These are phyloP conservation scores for Candida sanyiensis DNA, from an alignment of 805 yeast genomes.

Conservation along the genomic window DNA sequence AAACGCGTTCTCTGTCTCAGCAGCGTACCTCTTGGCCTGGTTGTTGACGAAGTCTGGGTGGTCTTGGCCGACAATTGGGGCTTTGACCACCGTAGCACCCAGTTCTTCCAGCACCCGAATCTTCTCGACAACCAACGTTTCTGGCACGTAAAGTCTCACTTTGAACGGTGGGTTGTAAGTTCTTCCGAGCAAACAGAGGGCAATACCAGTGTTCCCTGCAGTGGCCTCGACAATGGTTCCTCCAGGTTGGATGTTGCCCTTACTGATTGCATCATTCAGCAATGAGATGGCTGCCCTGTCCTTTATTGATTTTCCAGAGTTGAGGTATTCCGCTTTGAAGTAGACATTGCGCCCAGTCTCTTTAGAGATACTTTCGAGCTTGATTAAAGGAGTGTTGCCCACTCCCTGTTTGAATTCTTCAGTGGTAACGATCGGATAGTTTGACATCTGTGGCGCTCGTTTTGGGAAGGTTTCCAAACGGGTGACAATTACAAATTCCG, in stretches of 20 bases:
- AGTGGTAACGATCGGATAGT: constrained; percentile 15
- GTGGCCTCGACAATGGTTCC: constrained; percentile 78
- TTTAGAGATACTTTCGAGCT: constrained; percentile 51
- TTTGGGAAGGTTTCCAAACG: no score
- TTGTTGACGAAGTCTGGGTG: constrained; percentile 40
- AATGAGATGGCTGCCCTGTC: constrained; percentile 75
- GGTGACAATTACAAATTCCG: no score
- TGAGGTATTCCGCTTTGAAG: constrained; percentile 65
- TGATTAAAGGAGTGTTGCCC: constrained; percentile 71
- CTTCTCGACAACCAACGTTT: constrained; percentile 70
- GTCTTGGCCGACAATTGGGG: constrained; percentile 57
- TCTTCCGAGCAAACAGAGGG: constrained; percentile 61
- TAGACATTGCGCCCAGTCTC: constrained; percentile 67
- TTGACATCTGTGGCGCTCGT: constrained; percentile 1
- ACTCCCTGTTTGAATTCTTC: constrained; percentile 27
- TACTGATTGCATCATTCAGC: constrained; percentile 49
- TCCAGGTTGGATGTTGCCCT: constrained; percentile 51
- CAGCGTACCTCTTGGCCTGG: constrained; percentile 27
- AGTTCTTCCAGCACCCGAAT: constrained; percentile 48
- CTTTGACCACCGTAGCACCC: constrained; percentile 60
- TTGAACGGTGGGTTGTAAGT: constrained; percentile 30
- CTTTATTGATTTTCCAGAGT: constrained; percentile 82
- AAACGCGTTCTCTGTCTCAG: constrained; percentile 43
- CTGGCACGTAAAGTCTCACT: constrained; percentile 72
- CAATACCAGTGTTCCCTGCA: constrained; percentile 81